Evolutionary conservation across 768 basidiomycete species (phyloP), one percentile per base, ranked within the genome.

Genomic region (Paxillus rubicundulus): DNA sequence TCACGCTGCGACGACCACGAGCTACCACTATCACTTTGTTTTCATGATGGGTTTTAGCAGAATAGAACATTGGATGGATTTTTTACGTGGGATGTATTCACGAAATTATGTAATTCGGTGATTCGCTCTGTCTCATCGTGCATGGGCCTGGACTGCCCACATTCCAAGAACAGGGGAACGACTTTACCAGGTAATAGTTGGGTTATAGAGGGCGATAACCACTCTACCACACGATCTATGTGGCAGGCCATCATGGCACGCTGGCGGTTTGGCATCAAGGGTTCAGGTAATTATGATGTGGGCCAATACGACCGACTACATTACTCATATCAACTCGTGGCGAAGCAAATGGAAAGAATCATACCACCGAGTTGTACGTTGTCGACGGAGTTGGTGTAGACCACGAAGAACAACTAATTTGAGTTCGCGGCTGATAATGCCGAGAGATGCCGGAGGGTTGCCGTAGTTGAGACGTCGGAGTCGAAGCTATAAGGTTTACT

Each of bases 401-500:
- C n/a, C n/a, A n/a, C n/a, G n/a, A 24, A 24, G 6, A 24, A 24
- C 24, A 24, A 32, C 42, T 48, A 32, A 48, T 52, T 33, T 30
- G 55, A 65, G 61, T 69, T 68, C 67, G 68, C 67, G 67, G 67
- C 56, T 59, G 54, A 38, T 10, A 33, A 21, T 49, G 65, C 65
- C 60, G 62, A 21, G 20, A 4, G 21, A 45, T 55, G 62, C 59
- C 61, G 64, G n/a, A 20, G 24, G 60, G 59, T 61, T 62, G 58
- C 20, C 17, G 47, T 10, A 24, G 18, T 42, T 43, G 41, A 38
- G 56, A 43, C 44, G 57, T 64, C 67, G 67, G 66, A 69, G 66
- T 68, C 56, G 10, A 66, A 59, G 57, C 24, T n/a, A 12, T 18
- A 13, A 42, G 17, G 32, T 42, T 33, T 58, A 61, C 69, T 71